phyloP scores from a whole-genome alignment of 495 filamentous ascomycete genomes.

The Penicillium desertorum region DNA sequence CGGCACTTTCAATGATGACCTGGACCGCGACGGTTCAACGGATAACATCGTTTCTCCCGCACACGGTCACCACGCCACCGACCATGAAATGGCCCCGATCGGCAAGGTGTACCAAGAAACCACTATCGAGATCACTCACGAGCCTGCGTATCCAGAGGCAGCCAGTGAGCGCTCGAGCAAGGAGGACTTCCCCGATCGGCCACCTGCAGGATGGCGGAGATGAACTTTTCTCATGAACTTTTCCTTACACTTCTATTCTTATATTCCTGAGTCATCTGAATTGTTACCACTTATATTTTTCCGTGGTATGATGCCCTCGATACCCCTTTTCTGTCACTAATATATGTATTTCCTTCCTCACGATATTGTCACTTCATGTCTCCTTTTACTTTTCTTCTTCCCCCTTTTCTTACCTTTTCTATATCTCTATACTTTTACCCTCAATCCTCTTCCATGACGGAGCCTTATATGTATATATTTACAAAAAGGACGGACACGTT shows the following conservation, averaged over 20 bases:
- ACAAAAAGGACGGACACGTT: not conserved
- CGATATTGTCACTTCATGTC: conserved; percentile 8
- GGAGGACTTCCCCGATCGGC: conserved; percentile 25
- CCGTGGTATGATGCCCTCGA: not conserved
- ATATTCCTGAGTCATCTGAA: not conserved
- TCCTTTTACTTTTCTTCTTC: not conserved
- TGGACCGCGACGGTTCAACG: conserved; percentile 38
- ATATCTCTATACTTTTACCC: not conserved
- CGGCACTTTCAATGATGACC: conserved; percentile 21
- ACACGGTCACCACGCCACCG: not conserved
- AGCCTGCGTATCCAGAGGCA: conserved; percentile 38
- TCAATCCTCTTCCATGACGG: conserved; percentile 10
- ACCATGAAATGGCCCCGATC: conserved; percentile 36
- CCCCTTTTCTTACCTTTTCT: not conserved
- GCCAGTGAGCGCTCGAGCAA: conserved; percentile 36
- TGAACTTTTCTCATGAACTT: conserved; percentile 3
- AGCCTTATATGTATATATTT: conserved; percentile 19
- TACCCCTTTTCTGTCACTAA: not conserved
- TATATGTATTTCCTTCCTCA: conserved; percentile 1
- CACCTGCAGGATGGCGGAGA: conserved; percentile 11
- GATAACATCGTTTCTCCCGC: conserved; percentile 39
- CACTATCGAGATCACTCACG: conserved; percentile 46
- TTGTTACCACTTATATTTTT: not conserved
- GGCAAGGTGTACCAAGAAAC: conserved; percentile 50
- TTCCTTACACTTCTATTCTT: conserved; percentile 4